Base-by-base conservation (phyloP, 2,329 filamentous ascomycete species). In the Diplodia seriata region DNA sequence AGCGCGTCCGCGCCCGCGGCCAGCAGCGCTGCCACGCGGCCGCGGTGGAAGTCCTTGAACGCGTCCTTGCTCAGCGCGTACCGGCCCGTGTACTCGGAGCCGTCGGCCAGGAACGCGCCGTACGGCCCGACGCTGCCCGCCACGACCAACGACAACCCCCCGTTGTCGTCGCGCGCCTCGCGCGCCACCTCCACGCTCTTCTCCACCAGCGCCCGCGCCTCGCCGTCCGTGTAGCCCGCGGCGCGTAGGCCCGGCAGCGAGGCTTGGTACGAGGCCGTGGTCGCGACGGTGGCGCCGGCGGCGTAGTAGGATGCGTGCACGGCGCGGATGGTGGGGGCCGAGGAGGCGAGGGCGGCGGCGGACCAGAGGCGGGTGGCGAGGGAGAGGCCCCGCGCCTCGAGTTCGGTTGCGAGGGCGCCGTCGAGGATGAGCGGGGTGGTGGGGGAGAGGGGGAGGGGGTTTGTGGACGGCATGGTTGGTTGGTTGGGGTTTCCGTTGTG, bases 121-220 rank as follows among this genome's bases (percentile, higher is more conserved):
- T 83, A 84, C 1, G 82, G 82, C 0, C 82, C 82, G 6, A 84
- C 79, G 65, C 78, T 81, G 4, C 82, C 82, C 4, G 82, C 82
- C 9, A 84, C 72, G 6, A 81, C 74, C 43, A 40, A 1, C 40
- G 15, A 5, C 26, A 4, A 9, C 2, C 40, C 12, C 33, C 11
- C 11, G 9, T 7, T 2, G 18, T 20, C 9, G 4, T 43, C 43
- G 18, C 43, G 18, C 26, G 57, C 38, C 3, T 33, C 29, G 23
- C 29, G 33, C 54, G 5, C 68, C 33, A 7, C 66, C 50, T 20
- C 31, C 26, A 53, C 49, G 47, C 61, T 43, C 66, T 33, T 63
- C 65, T 11, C 33, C 12, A 50, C 31, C n/a, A 53, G 65, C 56
- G 50, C 57, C 61, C 54, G 56, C 49, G 15, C 62, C 23, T 62